Evolutionary conservation across 2,329 filamentous ascomycete species (phyloP).

Genomic region (Fusarium tanahbumbuense): DNA sequence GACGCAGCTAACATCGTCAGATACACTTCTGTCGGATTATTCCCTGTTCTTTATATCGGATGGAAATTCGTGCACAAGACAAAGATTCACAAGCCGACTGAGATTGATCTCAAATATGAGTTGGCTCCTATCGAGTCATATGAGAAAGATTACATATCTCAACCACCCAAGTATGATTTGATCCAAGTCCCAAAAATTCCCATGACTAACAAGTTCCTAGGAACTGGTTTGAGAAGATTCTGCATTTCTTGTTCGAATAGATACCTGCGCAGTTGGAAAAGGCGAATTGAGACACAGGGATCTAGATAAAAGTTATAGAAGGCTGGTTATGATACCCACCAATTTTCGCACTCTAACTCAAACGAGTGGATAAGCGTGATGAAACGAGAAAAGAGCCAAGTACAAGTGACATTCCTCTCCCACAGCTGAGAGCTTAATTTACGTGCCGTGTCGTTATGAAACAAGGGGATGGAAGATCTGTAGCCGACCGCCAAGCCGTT

Average conservation of each 20-base stretch:
- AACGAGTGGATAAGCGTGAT: neutral
- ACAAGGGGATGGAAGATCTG: neutral
- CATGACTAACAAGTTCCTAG: neutral
- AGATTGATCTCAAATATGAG: conserved; percentile 6
- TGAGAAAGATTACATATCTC: conserved; percentile 2
- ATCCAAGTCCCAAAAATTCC: fast-evolving
- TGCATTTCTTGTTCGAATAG: conserved; percentile 10
- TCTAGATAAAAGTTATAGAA: neutral
- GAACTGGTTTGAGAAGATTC: conserved; percentile 20
- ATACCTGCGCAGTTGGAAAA: too few relatives aligned
- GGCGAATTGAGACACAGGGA: too few relatives aligned
- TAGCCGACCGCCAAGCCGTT: neutral
- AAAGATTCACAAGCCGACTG: conserved; percentile 1
- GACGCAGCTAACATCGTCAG: neutral
- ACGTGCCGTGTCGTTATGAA: neutral
- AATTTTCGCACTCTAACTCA: neutral
- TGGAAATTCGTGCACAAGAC: conserved; percentile 24
- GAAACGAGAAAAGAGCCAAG: neutral
- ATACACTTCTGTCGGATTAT: conserved; percentile 14
- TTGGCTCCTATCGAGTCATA: conserved; percentile 15
- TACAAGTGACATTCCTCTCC: neutral
- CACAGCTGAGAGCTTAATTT: neutral
- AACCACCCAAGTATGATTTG: conserved; percentile 1
- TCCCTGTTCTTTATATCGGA: conserved; percentile 10
- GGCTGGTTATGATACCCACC: neutral